A percentile compares a stretch with the other conserved stretches of the same genome.
phyloP scores from a whole-genome alignment of 2,329 filamentous ascomycete genomes.

The Aureobasidium vineae region DNA sequence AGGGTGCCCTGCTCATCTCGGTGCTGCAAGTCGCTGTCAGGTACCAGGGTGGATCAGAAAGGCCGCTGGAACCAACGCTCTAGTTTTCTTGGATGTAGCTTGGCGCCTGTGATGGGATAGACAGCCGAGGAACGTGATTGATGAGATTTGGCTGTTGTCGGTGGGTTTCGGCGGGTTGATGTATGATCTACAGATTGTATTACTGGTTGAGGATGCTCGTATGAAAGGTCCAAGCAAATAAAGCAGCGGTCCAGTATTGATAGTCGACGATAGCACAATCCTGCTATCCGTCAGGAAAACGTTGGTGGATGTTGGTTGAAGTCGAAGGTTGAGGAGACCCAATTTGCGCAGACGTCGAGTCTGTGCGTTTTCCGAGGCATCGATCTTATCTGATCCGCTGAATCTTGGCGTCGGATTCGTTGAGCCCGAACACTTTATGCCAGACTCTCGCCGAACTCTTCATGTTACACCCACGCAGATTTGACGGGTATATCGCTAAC shows the following conservation, averaged over 20 bases:
- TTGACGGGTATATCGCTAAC: neutral
- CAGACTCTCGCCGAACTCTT: constrained; percentile 13
- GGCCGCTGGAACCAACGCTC: neutral
- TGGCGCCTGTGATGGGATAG: constrained; percentile 13
- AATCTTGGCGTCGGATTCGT: neutral
- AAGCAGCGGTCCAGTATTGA: constrained; percentile 14
- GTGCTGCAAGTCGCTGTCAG: constrained; percentile 1
- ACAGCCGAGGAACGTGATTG: constrained; percentile 18
- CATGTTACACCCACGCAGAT: too few relatives aligned
- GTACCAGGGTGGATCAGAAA: neutral
- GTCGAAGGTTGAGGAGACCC: neutral
- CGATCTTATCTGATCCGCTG: constrained; percentile 19
- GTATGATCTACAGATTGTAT: neutral
- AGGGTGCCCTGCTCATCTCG: neutral
- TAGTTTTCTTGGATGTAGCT: constrained; percentile 7
- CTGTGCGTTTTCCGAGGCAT: neutral
- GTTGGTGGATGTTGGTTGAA: neutral
- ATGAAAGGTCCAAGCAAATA: neutral
- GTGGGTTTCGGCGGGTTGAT: neutral
- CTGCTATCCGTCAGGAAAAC: neutral
- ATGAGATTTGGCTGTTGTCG: neutral
- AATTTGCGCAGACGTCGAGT: neutral
- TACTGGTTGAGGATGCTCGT: neutral
- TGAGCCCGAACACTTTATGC: constrained; percentile 4
- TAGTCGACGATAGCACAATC: constrained; percentile 6